A percentile compares a stretch with the other conserved stretches of the same genome.
Conservation (phyloP, 2,329 filamentous ascomycete species). For the Pseudocercospora macadamiae region DNA sequence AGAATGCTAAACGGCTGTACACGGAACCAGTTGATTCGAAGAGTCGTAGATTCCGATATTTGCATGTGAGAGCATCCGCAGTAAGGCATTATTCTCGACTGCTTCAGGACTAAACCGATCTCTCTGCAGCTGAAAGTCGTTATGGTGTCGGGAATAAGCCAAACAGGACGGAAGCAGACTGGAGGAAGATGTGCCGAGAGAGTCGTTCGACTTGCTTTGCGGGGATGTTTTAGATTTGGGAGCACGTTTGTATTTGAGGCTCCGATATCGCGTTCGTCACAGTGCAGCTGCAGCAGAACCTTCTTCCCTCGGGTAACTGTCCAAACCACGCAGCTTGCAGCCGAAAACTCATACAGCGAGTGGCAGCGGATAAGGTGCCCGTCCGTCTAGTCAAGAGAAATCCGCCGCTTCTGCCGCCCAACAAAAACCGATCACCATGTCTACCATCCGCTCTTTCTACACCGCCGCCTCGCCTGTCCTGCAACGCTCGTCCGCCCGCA, state of each 20-base stretch:
- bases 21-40: no score
- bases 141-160: background rate
- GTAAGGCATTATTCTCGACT: no score
- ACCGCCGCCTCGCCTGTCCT: conserved; percentile 21
- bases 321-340: background rate
- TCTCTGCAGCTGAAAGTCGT: no score
- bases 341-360: no score
- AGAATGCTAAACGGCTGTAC: no score
- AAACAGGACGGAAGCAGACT: background rate
- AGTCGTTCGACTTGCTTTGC: background rate
- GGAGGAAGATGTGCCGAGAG: background rate
- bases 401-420: conserved; percentile 11
- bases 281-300: background rate
- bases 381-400: background rate
- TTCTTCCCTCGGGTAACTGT: background rate
- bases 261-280: background rate
- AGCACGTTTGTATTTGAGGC: background rate
- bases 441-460: conserved; percentile 25
- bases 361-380: background rate
- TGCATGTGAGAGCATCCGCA: no score
- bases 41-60: no score
- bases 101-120: no score
- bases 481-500: conserved; percentile 19
- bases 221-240: no score
- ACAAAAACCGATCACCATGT: conserved; percentile 29